Base-by-base conservation (phyloP, 306 rosid genomes). In the Sicyos baderoa region DNA sequence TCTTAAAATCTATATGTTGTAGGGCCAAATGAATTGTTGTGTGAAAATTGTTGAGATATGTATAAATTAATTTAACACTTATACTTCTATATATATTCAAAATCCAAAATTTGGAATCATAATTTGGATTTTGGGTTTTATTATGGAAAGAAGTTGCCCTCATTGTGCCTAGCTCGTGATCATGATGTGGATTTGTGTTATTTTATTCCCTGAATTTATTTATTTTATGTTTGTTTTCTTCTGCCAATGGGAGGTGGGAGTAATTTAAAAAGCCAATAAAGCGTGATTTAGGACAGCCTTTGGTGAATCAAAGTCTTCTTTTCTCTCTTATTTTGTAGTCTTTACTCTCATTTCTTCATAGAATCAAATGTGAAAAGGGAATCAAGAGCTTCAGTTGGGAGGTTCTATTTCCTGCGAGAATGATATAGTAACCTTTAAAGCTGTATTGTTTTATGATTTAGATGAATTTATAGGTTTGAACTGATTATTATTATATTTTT, bases 211-310 rank as follows among this genome's bases (percentile, higher is more conserved):
- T n/a, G n/a, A n/a, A 10, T 21, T 2, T 71, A 16, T 53, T 35
- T 17, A 29, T 54, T 70, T 32, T 27, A 21, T 50, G 9, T 49
- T 50, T 25, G 45, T 21, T 68, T 49, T 27, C 10, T 68, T 49
- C 57, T 66, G 27, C 54, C 12, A 22, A 14, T 18, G 17, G 47
- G 66, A 16, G 55, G 29, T 17, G 68, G 74, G 16, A 14, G 19
- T 72, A 44, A 17, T 68, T 76, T 75, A 74, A 73, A 76, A 67
- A 60, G 35, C 63, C 78, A 79, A 64, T 71, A 72, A 72, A 78
- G 65, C 73, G 75, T 56, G 62, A 79, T 22, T 68, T 61, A 54
- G 75, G 62, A 78, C 90, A 80, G 78, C 88, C 72, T 81, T 81
- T 70, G 75, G 73, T 56, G 75, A 32, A 42, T 72, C 37, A 73